Conservation (phyloP, 805 yeast genomes). For the Wickerhamomyces rabaulensis region DNA sequence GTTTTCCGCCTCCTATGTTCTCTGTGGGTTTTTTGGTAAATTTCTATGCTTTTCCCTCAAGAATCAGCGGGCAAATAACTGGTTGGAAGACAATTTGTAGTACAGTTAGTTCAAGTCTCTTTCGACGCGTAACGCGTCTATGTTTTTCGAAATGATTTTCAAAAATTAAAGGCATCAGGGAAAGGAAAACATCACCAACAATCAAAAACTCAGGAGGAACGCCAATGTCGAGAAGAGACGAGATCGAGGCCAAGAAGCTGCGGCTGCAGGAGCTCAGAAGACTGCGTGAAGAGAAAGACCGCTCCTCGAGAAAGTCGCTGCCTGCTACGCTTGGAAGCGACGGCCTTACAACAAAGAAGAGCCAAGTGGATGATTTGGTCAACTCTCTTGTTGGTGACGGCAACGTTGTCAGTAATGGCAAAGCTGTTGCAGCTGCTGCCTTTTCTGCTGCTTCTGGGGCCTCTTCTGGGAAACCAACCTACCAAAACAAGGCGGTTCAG, state of each 20-base stretch:
- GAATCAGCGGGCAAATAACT: no score
- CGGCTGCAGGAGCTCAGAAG: conserved; percentile 47
- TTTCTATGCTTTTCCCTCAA: no score
- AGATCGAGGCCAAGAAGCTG: conserved; percentile 48
- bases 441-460: background rate
- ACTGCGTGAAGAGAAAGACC: conserved; percentile 32
- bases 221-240: conserved; percentile 28
- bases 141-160: no score
- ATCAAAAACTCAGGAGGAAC: no score
- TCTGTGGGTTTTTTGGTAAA: no score
- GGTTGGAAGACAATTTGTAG: no score
- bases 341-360: background rate
- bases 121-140: no score
- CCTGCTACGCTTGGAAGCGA: background rate
- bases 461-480: background rate
- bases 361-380: background rate
- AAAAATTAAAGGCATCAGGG: no score
- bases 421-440: background rate
- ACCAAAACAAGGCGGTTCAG: conserved; percentile 8
- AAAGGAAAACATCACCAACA: background rate
- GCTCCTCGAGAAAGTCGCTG: background rate
- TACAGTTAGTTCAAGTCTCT: no score
- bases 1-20: no score
- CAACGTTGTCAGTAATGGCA: background rate
- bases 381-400: background rate